These are phyloP conservation scores for Tricladium varicosporioides DNA, from an alignment of 2,329 filamentous ascomycete genomes.

Conservation along the genomic window DNA sequence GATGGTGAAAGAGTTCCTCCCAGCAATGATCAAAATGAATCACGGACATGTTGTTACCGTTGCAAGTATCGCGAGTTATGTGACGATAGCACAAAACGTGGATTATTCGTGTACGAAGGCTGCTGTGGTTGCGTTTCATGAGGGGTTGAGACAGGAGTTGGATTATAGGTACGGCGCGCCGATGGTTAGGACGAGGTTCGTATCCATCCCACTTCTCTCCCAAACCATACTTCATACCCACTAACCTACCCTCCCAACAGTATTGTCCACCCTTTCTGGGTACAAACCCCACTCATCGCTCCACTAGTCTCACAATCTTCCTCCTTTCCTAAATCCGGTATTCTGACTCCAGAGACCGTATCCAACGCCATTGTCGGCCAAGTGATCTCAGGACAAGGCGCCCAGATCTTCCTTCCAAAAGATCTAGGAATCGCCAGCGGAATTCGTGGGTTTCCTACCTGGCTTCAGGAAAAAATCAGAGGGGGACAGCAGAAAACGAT, in stretches of 20 bases:
- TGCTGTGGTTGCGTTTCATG: constrained; percentile 51
- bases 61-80: constrained; percentile 51
- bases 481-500: background rate
- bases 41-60: constrained; percentile 54
- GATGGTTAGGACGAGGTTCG: constrained; percentile 38
- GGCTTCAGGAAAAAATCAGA: background rate
- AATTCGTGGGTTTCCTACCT: background rate
- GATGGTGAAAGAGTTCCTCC: constrained; percentile 50
- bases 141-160: constrained; percentile 42
- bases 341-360: constrained; percentile 6
- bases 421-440: background rate
- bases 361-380: constrained; percentile 2
- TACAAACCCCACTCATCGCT: constrained; percentile 9
- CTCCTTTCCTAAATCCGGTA: background rate
- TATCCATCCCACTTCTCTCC: background rate
- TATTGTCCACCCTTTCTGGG: constrained; percentile 10
- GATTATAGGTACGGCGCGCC: constrained; percentile 36
- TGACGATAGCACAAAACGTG: constrained; percentile 45
- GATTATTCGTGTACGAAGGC: constrained; percentile 53
- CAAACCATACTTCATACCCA: no score
- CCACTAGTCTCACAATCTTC: background rate
- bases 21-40: constrained; percentile 47
- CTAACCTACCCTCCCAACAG: background rate
- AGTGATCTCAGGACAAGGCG: constrained; percentile 4
- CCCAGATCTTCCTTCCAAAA: background rate